These are phyloP conservation scores for Colletotrichum zoysiae DNA, from an alignment of 2,329 filamentous ascomycete genomes.

Conservation along the genomic window DNA sequence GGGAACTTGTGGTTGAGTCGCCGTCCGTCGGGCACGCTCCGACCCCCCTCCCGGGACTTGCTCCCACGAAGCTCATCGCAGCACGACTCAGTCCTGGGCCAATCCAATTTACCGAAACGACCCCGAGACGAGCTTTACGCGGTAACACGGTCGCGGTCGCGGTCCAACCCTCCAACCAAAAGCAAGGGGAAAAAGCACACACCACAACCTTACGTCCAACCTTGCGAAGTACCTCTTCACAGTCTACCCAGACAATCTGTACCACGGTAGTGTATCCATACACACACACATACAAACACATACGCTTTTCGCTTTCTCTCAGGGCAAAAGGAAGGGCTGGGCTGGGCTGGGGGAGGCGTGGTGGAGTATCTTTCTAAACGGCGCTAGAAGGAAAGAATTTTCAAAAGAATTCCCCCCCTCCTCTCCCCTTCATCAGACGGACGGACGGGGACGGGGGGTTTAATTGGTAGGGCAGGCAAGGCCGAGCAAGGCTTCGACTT, in stretches of 20 bases:
- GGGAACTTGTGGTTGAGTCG: not conserved
- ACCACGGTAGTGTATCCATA: no score
- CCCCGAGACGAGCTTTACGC: constrained; percentile 15
- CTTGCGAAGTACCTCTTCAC: no score
- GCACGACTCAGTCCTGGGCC: constrained; percentile 2
- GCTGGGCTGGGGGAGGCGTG: constrained; percentile 9
- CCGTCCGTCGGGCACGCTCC: not conserved
- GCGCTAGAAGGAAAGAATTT: constrained; percentile 18
- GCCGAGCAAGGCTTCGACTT: not conserved
- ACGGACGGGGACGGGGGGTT: not conserved
- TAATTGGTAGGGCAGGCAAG: not conserved
- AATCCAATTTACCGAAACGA: constrained; percentile 15
- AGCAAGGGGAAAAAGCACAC: not conserved
- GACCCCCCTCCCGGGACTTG: no score
- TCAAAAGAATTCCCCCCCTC: constrained; percentile 8
- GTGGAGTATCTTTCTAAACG: not conserved
- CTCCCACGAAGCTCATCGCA: not conserved
- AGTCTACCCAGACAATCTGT: no score
- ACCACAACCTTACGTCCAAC: not conserved
- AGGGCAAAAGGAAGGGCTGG: constrained; percentile 5
- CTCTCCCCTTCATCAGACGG: not conserved
- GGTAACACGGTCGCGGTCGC: not conserved
- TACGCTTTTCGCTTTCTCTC: not conserved
- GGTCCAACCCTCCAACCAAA: no score
- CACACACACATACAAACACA: not conserved